Percentiles rank a stretch among this genome's conserved stretches.
These are phyloP conservation scores for Pseudogymnoascus sp. DNA, from an alignment of 2,329 filamentous ascomycete genomes.

Conservation along the genomic window DNA sequence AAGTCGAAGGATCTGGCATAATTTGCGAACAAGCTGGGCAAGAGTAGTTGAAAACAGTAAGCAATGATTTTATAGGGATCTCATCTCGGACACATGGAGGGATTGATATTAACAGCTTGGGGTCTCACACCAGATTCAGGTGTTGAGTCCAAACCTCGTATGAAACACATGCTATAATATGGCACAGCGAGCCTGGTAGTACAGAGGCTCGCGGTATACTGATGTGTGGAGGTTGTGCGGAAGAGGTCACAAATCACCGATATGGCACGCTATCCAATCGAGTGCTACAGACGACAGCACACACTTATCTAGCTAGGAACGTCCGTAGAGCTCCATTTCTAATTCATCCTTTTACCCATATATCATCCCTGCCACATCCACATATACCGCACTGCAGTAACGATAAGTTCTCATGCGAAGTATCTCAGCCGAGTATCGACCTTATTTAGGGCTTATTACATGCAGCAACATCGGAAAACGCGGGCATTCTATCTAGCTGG, in stretches of 20 bases:
- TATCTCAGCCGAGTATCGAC: neutral
- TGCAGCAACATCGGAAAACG: neutral
- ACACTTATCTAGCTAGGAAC: neutral
- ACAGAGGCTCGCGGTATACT: constrained; percentile 7
- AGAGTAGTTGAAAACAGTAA: constrained; percentile 10
- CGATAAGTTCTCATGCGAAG: neutral
- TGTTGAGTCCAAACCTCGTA: constrained; percentile 8
- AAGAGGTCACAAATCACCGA: neutral
- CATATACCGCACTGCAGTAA: neutral
- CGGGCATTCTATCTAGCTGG: neutral
- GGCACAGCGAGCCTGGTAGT: constrained; percentile 9
- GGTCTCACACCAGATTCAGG: constrained; percentile 3
- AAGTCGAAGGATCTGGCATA: neutral
- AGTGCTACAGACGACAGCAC: neutral
- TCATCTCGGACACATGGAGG: neutral
- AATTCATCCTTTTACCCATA: neutral
- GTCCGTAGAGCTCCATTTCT: neutral
- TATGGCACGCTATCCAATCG: neutral
- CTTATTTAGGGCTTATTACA: neutral
- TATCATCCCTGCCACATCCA: neutral
- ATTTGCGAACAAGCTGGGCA: constrained; percentile 6
- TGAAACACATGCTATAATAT: constrained; percentile 7
- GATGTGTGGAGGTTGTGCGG: neutral
- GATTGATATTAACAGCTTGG: constrained; percentile 9
- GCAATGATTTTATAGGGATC: neutral